A percentile compares a stretch with the other conserved stretches of the same genome.
phyloP scores from a whole-genome alignment of 768 basidiomycete species.

The Tylopilus sp. region DNA sequence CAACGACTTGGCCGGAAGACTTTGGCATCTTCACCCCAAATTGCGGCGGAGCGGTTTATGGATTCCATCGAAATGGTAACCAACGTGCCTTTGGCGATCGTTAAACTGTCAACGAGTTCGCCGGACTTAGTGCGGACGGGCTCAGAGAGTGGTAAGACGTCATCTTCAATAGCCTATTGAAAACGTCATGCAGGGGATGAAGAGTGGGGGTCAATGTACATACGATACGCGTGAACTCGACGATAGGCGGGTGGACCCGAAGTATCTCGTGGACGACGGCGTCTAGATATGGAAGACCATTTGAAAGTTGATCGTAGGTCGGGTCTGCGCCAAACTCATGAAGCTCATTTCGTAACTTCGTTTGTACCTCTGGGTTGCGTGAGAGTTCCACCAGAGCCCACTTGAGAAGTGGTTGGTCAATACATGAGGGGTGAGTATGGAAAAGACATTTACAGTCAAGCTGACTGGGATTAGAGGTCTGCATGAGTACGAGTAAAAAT shows the following conservation, averaged over 20 bases:
- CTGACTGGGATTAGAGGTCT: slow-evolving; percentile 6
- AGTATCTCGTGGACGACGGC: not conserved
- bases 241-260: not conserved
- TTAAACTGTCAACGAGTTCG: not conserved
- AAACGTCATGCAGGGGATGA: not conserved
- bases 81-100: not conserved
- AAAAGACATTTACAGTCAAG: slow-evolving; percentile 10
- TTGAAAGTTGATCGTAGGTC: not conserved
- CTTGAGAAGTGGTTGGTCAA: not conserved
- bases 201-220: not conserved
- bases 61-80: not conserved
- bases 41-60: not conserved
- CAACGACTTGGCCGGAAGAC: not conserved
- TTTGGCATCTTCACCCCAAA: not conserved
- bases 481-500: not conserved
- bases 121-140: not conserved
- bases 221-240: not conserved
- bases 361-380: not conserved
- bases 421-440: not conserved
- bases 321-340: not conserved
- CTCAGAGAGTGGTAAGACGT: too few species aligned
- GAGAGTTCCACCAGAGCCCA: not conserved
- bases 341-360: not conserved
- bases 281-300: not conserved
- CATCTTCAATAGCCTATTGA: not conserved